These are phyloP conservation scores for Coprinopsis strossmayeri DNA, from an alignment of 768 basidiomycete species.

Conservation along the genomic window DNA sequence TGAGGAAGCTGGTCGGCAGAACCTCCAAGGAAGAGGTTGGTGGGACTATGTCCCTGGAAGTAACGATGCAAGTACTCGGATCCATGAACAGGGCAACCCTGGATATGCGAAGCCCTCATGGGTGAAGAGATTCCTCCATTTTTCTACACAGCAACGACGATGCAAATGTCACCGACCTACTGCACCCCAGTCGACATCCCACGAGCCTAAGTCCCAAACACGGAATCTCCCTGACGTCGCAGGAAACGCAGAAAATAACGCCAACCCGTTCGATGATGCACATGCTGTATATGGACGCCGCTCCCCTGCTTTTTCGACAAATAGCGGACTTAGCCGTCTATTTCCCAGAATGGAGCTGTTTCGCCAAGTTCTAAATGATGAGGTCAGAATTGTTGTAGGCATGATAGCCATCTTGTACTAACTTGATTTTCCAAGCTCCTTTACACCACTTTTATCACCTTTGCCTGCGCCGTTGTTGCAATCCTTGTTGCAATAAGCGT, in stretches of 20 bases:
- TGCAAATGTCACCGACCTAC: too few relatives aligned
- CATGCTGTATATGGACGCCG: not conserved
- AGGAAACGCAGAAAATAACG: not conserved
- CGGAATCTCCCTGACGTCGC: too few relatives aligned
- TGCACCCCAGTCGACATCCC: not conserved
- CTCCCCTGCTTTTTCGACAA: constrained; percentile 18
- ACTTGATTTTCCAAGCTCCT: constrained; percentile 29
- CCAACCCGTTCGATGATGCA: not conserved
- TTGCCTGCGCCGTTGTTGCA: constrained; percentile 39
- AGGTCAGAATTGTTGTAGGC: constrained; percentile 32
- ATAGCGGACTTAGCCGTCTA: constrained; percentile 39
- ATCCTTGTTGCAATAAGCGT: constrained; percentile 46
- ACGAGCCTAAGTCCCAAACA: not conserved
- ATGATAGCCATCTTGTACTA: constrained; percentile 1
- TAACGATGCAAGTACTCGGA: not conserved
- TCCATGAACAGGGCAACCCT: constrained; percentile 5
- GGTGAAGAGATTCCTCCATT: too few relatives aligned
- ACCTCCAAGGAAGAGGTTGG: constrained; percentile 36
- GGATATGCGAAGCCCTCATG: too few relatives aligned
- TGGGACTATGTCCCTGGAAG: constrained; percentile 45
- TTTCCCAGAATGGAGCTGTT: constrained; percentile 50
- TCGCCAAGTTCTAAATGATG: constrained; percentile 52
- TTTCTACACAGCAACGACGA: too few relatives aligned
- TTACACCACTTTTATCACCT: constrained; percentile 49
- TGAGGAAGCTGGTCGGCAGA: constrained; percentile 15